Evolutionary conservation across 2,329 filamentous ascomycete species (phyloP).

Genomic region (Trichoderma harzianum): DNA sequence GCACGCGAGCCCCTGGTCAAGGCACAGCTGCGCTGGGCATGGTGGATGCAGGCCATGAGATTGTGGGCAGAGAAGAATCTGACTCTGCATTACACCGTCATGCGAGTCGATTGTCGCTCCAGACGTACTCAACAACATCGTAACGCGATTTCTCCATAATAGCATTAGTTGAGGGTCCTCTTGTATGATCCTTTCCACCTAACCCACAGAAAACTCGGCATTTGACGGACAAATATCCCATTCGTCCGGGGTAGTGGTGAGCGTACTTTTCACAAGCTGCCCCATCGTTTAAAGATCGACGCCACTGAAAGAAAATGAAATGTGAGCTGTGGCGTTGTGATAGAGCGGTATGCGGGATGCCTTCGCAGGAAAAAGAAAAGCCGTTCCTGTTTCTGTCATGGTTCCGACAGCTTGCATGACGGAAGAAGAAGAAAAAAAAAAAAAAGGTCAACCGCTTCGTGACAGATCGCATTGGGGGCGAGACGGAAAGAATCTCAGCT

Average conservation of each 20-base stretch:
- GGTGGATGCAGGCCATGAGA: background rate
- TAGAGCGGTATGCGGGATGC: background rate
- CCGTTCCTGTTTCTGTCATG: background rate
- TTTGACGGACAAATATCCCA: background rate
- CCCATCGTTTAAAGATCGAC: background rate
- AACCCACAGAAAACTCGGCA: background rate
- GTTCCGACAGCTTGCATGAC: background rate
- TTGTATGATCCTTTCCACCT: background rate
- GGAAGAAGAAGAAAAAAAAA: background rate
- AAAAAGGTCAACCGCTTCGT: background rate
- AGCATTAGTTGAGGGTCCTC: background rate
- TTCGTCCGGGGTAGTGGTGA: background rate
- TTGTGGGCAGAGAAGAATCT: background rate
- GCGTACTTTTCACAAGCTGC: background rate
- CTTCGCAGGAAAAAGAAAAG: background rate
- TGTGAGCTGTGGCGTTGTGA: background rate
- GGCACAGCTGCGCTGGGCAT: background rate
- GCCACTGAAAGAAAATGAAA: background rate
- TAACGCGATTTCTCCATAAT: background rate
- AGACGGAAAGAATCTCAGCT: background rate
- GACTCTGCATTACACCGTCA: background rate
- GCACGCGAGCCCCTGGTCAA: background rate
- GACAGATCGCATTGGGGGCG: conserved; percentile 7
- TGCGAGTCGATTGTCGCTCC: background rate
- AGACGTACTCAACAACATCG: background rate